phyloP scores from a whole-genome alignment of 805 yeast species.

The Teunomyces cretensis region DNA sequence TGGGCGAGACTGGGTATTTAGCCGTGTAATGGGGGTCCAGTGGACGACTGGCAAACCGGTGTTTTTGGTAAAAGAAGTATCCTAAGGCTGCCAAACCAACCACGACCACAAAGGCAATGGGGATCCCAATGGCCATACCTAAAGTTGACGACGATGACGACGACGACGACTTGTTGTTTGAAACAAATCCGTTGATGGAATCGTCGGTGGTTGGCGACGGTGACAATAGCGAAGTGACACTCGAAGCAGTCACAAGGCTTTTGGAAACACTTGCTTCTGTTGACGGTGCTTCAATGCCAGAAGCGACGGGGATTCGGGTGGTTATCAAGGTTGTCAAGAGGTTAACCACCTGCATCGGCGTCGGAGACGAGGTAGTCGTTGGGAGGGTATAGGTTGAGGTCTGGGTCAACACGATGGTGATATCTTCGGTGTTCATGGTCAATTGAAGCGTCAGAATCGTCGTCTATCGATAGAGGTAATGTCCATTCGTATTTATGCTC shows the following conservation, averaged over 20 bases:
- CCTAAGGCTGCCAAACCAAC: conserved; percentile 1
- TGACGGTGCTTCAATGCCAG: not conserved
- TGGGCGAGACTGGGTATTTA: not conserved
- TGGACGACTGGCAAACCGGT: not conserved
- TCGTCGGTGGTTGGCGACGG: not conserved
- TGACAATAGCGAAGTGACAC: not conserved
- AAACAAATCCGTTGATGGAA: not conserved
- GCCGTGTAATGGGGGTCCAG: not conserved
- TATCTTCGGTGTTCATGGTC: conserved; percentile 3
- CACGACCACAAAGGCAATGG: conserved; percentile 18
- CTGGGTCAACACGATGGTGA: conserved; percentile 10
- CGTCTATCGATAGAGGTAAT: not conserved
- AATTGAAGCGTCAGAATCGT: not conserved
- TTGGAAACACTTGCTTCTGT: not conserved
- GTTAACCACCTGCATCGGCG: not conserved
- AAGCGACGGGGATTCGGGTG: not conserved
- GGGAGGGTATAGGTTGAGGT: conserved; percentile 12
- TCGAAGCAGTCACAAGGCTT: not conserved
- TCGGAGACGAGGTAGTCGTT: not conserved
- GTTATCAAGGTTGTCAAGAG: not conserved
- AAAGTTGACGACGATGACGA: conserved; percentile 11
- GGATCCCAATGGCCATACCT: conserved; percentile 26
- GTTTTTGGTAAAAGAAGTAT: conserved; percentile 9
- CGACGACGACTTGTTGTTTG: not conserved
- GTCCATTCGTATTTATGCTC: not conserved